Conservation (phyloP, 2,329 filamentous ascomycete genomes). For the Sclerotinia nivalis region DNA sequence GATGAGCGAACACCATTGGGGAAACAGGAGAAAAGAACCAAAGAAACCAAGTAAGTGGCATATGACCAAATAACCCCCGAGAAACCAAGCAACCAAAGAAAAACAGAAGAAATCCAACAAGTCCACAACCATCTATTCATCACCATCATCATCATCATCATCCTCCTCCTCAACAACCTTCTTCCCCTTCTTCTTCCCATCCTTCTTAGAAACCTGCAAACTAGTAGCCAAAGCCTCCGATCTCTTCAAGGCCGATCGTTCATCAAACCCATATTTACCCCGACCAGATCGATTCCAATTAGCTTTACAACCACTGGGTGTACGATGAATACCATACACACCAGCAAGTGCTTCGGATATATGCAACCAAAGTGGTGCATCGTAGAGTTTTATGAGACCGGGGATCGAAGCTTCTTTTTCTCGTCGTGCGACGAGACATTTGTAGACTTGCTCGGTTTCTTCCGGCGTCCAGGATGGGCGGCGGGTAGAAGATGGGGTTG, state of each 20-base stretch:
- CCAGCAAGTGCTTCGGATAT: not conserved
- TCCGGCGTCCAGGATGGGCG: not conserved
- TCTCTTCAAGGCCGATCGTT: conserved; percentile 4
- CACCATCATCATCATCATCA: not conserved
- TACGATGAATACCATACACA: not conserved
- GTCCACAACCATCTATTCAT: not conserved
- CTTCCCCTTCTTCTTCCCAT: not conserved
- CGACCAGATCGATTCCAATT: conserved; percentile 13
- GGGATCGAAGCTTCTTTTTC: not conserved
- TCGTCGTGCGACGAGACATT: not conserved
- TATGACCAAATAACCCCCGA: not conserved
- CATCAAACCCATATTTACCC: not conserved
- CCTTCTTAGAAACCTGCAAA: conserved; percentile 10
- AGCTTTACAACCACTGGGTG: not conserved
- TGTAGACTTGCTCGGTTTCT: not conserved
- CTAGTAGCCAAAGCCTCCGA: conserved; percentile 1
- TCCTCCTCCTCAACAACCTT: not conserved
- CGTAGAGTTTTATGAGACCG: not conserved
- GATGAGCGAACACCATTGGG: not conserved
- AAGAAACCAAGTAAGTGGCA: not conserved
- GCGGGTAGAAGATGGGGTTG: not conserved
- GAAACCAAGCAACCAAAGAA: not conserved
- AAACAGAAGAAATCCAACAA: not conserved
- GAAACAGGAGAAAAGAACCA: not conserved
- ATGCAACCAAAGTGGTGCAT: not conserved